phyloP scores from a whole-genome alignment of 768 basidiomycete species.

The Strobilomyces dryophilus region DNA sequence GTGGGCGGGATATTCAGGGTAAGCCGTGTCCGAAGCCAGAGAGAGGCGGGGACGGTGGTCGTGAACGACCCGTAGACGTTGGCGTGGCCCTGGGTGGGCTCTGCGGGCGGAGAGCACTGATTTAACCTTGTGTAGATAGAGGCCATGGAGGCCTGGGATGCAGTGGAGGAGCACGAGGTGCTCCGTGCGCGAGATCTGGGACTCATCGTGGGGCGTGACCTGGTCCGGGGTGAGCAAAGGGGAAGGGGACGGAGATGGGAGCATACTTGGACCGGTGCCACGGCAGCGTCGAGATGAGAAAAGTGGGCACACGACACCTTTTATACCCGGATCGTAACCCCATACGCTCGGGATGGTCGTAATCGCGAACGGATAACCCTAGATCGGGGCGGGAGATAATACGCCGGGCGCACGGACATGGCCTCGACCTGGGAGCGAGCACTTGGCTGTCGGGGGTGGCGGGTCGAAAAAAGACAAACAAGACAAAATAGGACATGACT shows the following conservation, averaged over 20 bases:
- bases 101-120: conserved; percentile 20
- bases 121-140: conserved; percentile 22
- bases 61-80: conserved; percentile 38
- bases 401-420: conserved; percentile 7
- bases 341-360: conserved; percentile 7
- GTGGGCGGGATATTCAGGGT: conserved; percentile 15
- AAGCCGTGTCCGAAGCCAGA: conserved; percentile 26
- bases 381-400: conserved; percentile 11
- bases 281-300: neutral
- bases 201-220: neutral
- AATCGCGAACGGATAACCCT: conserved; percentile 12
- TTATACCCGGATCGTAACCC: conserved; percentile 15
- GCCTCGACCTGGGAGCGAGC: no score
- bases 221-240: neutral
- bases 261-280: neutral
- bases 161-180: conserved; percentile 18
- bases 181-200: conserved; percentile 17
- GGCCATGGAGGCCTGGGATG: conserved; percentile 24
- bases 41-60: conserved; percentile 33
- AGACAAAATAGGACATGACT: conserved; percentile 28
- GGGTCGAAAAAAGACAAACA: conserved; percentile 25
- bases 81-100: conserved; percentile 21
- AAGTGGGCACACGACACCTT: conserved; percentile 25
- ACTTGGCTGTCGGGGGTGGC: neutral
- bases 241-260: neutral